Conservation (phyloP, 2,329 filamentous ascomycete species). For the Pyrenophora tritici-repentis region DNA sequence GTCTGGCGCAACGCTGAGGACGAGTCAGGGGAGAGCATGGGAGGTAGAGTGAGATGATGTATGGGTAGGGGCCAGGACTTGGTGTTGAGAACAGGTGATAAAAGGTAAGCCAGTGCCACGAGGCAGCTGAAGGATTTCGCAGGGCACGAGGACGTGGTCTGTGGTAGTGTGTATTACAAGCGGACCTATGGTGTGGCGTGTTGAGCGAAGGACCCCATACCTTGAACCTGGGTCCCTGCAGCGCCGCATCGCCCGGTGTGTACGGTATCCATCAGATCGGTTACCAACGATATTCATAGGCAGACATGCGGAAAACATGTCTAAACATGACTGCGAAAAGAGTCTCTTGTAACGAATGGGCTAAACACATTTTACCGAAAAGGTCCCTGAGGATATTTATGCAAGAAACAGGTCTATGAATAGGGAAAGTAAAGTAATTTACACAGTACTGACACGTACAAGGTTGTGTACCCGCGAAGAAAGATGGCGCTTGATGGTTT, state of each 20-base stretch:
- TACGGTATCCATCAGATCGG: background rate
- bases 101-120: background rate
- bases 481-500: slow-evolving; percentile 43
- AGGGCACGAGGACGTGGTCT: slow-evolving; percentile 2
- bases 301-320: background rate
- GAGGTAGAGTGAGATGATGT: background rate
- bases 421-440: slow-evolving; percentile 6
- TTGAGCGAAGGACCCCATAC: background rate
- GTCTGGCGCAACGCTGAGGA: background rate
- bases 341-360: background rate
- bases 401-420: slow-evolving; percentile 1
- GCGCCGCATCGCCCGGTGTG: background rate
- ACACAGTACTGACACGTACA: slow-evolving; percentile 37
- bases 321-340: background rate
- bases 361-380: background rate
- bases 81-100: background rate
- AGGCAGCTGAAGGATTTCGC: background rate
- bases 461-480: slow-evolving; percentile 37
- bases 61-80: background rate
- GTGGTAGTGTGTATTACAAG: slow-evolving; percentile 1
- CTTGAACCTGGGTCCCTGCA: background rate
- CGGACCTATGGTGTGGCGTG: slow-evolving; percentile 12
- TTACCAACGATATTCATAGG: slow-evolving; percentile 16
- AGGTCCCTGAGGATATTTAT: background rate
- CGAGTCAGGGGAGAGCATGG: background rate